These are phyloP conservation scores for Dactylonectria macrodidyma DNA, from an alignment of 2,329 filamentous ascomycete genomes.

Conservation along the genomic window DNA sequence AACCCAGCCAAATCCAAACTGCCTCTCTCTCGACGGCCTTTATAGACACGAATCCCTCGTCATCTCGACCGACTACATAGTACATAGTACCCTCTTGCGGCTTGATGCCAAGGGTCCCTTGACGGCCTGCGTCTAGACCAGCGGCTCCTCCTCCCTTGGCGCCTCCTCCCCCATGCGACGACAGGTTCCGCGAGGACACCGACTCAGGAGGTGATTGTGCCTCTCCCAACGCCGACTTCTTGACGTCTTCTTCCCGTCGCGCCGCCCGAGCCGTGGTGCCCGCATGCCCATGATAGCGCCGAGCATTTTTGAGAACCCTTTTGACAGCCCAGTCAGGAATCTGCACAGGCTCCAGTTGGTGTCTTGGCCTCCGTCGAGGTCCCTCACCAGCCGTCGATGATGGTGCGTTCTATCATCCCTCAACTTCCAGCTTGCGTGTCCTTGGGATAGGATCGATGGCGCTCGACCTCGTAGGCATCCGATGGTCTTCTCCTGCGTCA, in stretches of 20 bases:
- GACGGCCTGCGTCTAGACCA: conserved; percentile 45
- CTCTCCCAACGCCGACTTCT: conserved; percentile 44
- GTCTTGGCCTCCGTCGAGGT: conserved; percentile 56
- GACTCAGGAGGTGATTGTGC: conserved; percentile 52
- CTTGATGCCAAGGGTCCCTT: conserved; percentile 42
- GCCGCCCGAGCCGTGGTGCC: conserved; percentile 45
- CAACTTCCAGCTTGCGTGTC: conserved; percentile 17
- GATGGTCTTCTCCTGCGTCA: conserved; percentile 16
- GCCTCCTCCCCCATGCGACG: conserved; percentile 52
- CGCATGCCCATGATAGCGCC: conserved; percentile 49
- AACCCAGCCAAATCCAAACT: conserved; percentile 15
- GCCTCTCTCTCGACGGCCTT: conserved; percentile 28
- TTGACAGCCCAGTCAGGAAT: conserved; percentile 45
- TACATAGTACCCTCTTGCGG: conserved; percentile 18
- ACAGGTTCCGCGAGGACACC: conserved; percentile 49
- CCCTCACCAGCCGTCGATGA: conserved; percentile 61
- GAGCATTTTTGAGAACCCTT: conserved; percentile 40
- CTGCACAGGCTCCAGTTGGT: conserved; percentile 49
- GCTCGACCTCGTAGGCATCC: background rate
- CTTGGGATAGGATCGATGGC: conserved; percentile 14
- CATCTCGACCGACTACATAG: conserved; percentile 21
- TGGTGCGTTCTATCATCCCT: conserved; percentile 58
- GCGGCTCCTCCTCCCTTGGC: conserved; percentile 46
- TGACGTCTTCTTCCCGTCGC: conserved; percentile 39
- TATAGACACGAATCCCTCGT: conserved; percentile 22